A percentile compares a stretch with the other conserved stretches of the same genome.
phyloP scores from a whole-genome alignment of 768 basidiomycete genomes.

The Kwoniella pini region DNA sequence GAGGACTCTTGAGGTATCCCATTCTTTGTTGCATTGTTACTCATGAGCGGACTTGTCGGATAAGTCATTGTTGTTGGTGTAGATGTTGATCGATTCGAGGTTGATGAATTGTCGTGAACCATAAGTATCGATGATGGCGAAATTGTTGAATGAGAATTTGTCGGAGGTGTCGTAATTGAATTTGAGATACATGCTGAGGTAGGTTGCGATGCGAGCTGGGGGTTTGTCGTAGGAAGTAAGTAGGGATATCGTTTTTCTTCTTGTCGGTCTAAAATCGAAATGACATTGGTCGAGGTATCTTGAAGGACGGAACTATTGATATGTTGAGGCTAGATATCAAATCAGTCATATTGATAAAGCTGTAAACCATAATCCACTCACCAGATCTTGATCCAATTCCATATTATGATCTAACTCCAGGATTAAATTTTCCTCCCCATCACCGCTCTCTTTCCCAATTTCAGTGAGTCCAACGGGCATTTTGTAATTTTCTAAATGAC shows the following conservation, averaged over 20 bases:
- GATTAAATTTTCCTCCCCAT: no score
- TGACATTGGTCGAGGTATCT: background rate
- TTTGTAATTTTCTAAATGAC: background rate
- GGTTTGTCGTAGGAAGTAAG: constrained; percentile 7
- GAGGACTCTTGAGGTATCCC: no score
- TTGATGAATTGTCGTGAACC: background rate
- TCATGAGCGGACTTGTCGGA: no score
- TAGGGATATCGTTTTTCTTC: constrained; percentile 15
- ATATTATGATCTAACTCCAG: background rate
- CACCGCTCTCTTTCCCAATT: background rate
- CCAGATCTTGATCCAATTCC: constrained; percentile 8
- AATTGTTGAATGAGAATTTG: background rate
- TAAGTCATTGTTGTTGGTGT: background rate
- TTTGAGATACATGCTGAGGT: background rate
- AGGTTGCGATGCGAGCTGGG: background rate
- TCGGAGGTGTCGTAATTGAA: constrained; percentile 2
- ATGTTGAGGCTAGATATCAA: background rate
- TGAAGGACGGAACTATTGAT: background rate
- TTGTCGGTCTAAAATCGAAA: background rate
- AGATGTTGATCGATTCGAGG: background rate
- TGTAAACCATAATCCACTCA: no score
- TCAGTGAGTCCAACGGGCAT: background rate
- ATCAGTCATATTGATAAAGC: background rate
- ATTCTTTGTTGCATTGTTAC: no score
- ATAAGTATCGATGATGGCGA: background rate